Conservation (phyloP, 2,329 filamentous ascomycete genomes). For the Neofusicoccum laricinum region DNA sequence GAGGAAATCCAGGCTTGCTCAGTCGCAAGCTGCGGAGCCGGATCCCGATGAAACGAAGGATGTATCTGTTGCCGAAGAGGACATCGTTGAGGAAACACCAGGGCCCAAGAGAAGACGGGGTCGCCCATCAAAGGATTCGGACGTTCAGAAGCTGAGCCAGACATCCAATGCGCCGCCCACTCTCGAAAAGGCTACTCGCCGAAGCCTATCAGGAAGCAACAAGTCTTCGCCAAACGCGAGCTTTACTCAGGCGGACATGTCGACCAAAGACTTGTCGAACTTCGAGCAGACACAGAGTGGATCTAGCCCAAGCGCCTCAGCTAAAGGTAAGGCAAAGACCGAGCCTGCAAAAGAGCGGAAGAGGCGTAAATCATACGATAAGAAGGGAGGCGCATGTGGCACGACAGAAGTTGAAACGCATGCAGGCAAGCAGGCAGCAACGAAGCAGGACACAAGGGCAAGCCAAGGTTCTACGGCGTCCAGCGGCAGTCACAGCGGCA, state of each 20-base stretch:
- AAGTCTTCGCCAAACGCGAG: neutral
- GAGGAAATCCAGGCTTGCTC: constrained; percentile 4
- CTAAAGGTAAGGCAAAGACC: neutral
- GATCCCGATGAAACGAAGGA: neutral
- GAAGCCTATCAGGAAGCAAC: neutral
- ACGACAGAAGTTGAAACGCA: constrained; percentile 8
- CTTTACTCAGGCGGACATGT: neutral
- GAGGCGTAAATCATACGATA: constrained; percentile 6
- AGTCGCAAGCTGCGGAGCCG: neutral
- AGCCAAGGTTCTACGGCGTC: constrained; percentile 11
- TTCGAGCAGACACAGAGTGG: neutral
- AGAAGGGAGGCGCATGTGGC: neutral
- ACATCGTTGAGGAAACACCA: neutral
- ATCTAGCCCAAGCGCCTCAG: neutral
- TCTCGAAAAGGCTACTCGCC: constrained; percentile 10
- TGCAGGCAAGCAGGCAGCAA: neutral
- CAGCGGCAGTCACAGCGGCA: neutral
- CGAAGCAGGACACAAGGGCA: neutral
- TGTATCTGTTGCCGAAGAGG: neutral
- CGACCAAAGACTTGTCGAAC: neutral
- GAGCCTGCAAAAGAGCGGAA: neutral
- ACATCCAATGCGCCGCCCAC: constrained; percentile 8
- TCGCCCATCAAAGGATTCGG: neutral
- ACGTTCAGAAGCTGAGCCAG: constrained; percentile 18
- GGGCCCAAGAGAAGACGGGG: constrained; percentile 8